These are phyloP conservation scores for Salix suchowensis DNA, from an alignment of 345 rosid species.

Conservation along the genomic window DNA sequence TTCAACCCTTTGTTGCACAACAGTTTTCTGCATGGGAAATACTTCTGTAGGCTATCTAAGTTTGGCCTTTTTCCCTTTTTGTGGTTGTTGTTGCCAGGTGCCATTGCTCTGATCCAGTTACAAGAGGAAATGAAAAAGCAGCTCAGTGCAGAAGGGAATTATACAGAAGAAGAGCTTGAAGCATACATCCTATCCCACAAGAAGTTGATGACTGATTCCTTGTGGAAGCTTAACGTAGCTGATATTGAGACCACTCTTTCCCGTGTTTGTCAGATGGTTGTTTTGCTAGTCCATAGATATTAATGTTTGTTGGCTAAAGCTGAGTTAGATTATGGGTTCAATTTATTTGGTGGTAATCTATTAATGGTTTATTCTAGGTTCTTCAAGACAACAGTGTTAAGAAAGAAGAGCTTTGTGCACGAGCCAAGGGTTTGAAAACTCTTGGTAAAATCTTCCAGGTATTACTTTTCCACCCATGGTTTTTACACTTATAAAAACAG, in stretches of 20 bases:
- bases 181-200: constrained; percentile 78
- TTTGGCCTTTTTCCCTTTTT: neutral
- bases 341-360: constrained; percentile 13
- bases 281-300: constrained; percentile 27
- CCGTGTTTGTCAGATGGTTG: constrained; percentile 96
- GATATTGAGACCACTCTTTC: constrained; percentile 95
- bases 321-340: constrained; percentile 5
- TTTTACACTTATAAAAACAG: neutral
- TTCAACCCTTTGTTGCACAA: neutral
- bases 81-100: constrained; percentile 49
- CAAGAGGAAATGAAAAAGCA: constrained; percentile 98
- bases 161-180: constrained; percentile 90
- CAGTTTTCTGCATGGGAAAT: neutral
- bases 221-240: constrained; percentile 98
- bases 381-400: constrained; percentile 81
- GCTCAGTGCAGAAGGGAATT: constrained; percentile 72
- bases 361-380: constrained; percentile 52
- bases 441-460: constrained; percentile 97
- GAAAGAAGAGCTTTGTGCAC: constrained; percentile 84
- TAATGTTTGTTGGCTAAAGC: constrained; percentile 13
- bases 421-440: constrained; percentile 92
- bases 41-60: neutral
- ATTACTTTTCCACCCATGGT: neutral
- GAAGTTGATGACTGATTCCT: constrained; percentile 84
- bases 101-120: constrained; percentile 92